Base-by-base conservation (phyloP, 2,329 filamentous ascomycete species). In the Neofusicoccum parvum region DNA sequence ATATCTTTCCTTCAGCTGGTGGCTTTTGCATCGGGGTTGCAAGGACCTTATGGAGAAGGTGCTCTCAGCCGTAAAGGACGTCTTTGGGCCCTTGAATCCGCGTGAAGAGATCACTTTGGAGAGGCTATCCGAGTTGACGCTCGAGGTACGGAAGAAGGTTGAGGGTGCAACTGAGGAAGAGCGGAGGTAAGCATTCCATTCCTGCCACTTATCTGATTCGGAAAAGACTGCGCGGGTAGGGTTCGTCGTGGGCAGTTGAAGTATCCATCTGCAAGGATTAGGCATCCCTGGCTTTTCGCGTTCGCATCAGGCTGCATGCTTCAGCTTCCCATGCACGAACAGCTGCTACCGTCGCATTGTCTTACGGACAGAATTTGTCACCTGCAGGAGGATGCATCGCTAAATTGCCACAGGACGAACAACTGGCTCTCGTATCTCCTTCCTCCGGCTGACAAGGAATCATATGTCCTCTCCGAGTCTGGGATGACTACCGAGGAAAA, bases 1-100 rank as follows among this genome's bases (percentile, higher is more conserved):
- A 74, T 99, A 98, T 75, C 84, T 99, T 56, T 96, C 94, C 46
- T 96, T 98, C 77, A 97, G 92, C 79, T 99, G 95, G 95, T 99
- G 94, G 94, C 82, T 99, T 53, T 83, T 99, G 54, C 94, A 99
- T 79, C 88, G 88, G 69, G 95, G 95, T 49, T 98, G 93, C 89
- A 87, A 88, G 69, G 88, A 93, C 66, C 81, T 98, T 65, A 90
- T 93, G 85, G 83, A 88, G 65, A 90, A 89, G 69, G 94, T 99
- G 54, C 89, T 93, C 74, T 81, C 83, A n/a, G 93, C 93, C 3
- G 95, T 99, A 27, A 90, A 90, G 71, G 90, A 96, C 62, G 91
- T 94, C 27, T 98, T 97, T 77, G 92, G 92, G n/a, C 85, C 87
- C 68, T 82, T 97, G 58, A 97, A 93, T 76, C 94, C 94, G 1